A percentile compares a stretch with the other conserved stretches of the same genome.
phyloP scores from a whole-genome alignment of 1,284 basidiomycete genomes.

The Xerocomus nothofagi region DNA sequence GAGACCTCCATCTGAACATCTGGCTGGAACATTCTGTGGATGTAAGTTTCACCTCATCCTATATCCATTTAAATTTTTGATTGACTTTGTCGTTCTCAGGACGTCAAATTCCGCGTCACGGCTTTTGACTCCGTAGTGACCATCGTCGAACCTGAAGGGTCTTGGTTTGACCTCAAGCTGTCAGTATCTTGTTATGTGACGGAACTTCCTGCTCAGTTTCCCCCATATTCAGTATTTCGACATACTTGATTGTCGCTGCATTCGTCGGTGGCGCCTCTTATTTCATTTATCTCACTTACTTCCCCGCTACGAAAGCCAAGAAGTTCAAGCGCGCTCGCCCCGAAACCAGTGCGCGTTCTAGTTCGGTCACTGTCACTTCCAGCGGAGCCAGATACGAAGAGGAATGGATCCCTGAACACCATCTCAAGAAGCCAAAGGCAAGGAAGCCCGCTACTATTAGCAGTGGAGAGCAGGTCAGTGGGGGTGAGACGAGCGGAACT shows the following conservation, averaged over 20 bases:
- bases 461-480: slow-evolving; percentile 70
- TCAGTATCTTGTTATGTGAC: slow-evolving; percentile 38
- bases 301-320: slow-evolving; percentile 51
- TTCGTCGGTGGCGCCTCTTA: slow-evolving; percentile 69
- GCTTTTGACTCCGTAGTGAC: slow-evolving; percentile 82
- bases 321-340: slow-evolving; percentile 37
- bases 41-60: slow-evolving; percentile 41
- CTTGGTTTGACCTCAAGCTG: slow-evolving; percentile 82
- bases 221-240: slow-evolving; percentile 57
- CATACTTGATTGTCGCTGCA: slow-evolving; percentile 72
- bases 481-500: slow-evolving; percentile 53
- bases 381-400: slow-evolving; percentile 80
- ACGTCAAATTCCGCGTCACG: slow-evolving; percentile 57
- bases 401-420: slow-evolving; percentile 91
- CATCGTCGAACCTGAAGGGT: slow-evolving; percentile 79
- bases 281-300: slow-evolving; percentile 66
- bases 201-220: slow-evolving; percentile 4
- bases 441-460: slow-evolving; percentile 48
- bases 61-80: neutral
- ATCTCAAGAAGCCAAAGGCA: slow-evolving; percentile 68
- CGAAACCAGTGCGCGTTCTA: slow-evolving; percentile 56
- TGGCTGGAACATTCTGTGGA: slow-evolving; percentile 75
- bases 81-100: slow-evolving; percentile 36
- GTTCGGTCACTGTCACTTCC: slow-evolving; percentile 64
- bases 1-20: slow-evolving; percentile 75